phyloP scores from a whole-genome alignment of 257 asterid genomes.

The Nicotiana tabacum region DNA sequence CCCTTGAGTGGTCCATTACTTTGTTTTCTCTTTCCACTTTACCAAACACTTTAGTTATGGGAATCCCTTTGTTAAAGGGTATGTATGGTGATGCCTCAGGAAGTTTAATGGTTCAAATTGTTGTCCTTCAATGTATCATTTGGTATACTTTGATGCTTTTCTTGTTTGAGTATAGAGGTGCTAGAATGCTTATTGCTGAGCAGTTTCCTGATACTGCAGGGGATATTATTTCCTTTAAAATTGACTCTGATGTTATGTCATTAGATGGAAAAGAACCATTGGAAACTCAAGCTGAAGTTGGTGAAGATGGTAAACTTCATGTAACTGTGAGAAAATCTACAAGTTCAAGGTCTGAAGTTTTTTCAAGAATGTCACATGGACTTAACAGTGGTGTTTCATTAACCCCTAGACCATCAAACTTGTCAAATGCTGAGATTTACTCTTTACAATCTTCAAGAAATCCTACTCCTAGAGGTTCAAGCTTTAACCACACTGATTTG shows the following conservation, averaged over 20 bases:
- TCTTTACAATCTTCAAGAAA: conserved; percentile 64
- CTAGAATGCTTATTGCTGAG: conserved; percentile 54
- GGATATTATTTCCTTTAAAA: conserved; percentile 45
- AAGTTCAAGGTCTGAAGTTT: conserved; percentile 55
- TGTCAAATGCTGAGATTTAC: conserved; percentile 62
- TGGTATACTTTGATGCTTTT: conserved; percentile 75
- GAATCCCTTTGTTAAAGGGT: conserved; percentile 54
- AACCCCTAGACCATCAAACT: conserved; percentile 58
- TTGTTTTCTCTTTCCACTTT: conserved; percentile 62
- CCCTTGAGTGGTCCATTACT: conserved; percentile 67
- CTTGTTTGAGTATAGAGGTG: conserved; percentile 61
- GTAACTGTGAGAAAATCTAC: conserved; percentile 56
- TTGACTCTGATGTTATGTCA: conserved; percentile 58
- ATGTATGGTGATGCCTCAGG: conserved; percentile 61
- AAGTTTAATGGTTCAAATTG: conserved; percentile 58
- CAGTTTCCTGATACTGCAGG: conserved; percentile 71
- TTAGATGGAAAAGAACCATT: conserved; percentile 56
- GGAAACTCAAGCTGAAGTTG: conserved; percentile 58
- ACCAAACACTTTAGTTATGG: conserved; percentile 70
- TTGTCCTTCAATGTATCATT: conserved; percentile 59
- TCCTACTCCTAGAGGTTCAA: conserved; percentile 61
- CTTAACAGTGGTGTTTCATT: conserved; percentile 29
- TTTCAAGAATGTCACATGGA: conserved; percentile 43
- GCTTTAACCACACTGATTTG: conserved; percentile 49
- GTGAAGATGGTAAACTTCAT: conserved; percentile 65